Base-by-base conservation (phyloP, 352 stramenopile species). In the Pythium brassicae region DNA sequence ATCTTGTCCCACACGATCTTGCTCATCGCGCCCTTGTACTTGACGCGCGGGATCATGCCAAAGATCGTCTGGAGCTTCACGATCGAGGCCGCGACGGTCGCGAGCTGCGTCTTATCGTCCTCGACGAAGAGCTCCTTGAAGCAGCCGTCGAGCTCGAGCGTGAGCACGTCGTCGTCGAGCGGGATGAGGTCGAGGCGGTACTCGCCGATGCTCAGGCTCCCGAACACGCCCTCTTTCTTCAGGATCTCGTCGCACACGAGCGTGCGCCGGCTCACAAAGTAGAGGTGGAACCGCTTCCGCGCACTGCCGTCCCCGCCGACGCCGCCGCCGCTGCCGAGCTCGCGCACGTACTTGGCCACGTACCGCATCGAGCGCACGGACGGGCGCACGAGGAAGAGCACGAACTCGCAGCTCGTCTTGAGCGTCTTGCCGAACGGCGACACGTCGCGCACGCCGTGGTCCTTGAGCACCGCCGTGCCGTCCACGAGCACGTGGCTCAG, bases 111-210 rank as follows among this genome's bases (percentile, higher is more conserved):
- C 60, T 96, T 94, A 66, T 95, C 94, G 23, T 83, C 83, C 57
- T 97, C 83, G 3, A 98, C 76, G 55, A 88, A 91, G 14, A 93
- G 78, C 63, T 95, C 86, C 39, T 77, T 74, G 62, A 97, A 94
- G 44, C 87, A 89, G 42, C 78, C 60, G 43, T 92, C 76, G 34
- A 97, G 77, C 74, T 99, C 96, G 32, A 98, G 81, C 63, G 85
- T 97, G 11, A 98, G 63, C 7, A 99, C 61, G 68, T 98, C 96
- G 50, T 92, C 92, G 69, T 98, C 96, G 22, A 98, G 85, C 2
- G 96, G 95, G 57, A 98, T 97, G 11, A 98, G 72, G 73, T 98
- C 95, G 27, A 98, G 78, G 39, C 87, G 89, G 72, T 96, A 95
- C 55, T 97, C 89, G 43, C 83, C 83, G 26, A 97, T 78, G 49